phyloP scores from a whole-genome alignment of 768 basidiomycete species.

The Cystoderma amianthinum region DNA sequence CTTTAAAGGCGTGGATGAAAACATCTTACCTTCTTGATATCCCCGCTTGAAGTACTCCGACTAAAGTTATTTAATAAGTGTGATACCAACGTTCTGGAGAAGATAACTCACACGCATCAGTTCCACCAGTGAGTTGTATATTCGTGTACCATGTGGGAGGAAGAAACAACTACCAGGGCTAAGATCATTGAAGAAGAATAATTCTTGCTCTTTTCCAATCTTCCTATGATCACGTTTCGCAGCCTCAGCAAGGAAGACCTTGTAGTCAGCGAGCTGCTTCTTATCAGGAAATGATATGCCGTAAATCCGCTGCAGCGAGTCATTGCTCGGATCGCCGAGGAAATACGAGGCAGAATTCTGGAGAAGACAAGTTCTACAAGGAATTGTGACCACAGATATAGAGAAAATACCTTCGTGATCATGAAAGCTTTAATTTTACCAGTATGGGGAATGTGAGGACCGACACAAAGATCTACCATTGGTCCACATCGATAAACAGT shows the following conservation, averaged over 20 bases:
- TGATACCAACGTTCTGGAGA: constrained; percentile 3
- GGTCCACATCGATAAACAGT: constrained; percentile 99
- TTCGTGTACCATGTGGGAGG: constrained; percentile 93
- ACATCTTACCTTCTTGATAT: constrained; percentile 79
- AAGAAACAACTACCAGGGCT: constrained; percentile 96
- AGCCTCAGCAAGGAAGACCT: constrained; percentile 91
- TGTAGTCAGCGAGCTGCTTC: constrained; percentile 92
- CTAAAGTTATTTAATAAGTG: constrained; percentile 26
- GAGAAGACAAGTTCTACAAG: neutral
- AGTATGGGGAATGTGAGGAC: constrained; percentile 97
- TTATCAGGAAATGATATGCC: constrained; percentile 99
- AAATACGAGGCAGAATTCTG: constrained; percentile 98
- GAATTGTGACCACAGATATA: neutral
- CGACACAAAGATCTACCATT: constrained; percentile 95
- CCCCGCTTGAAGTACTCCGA: constrained; percentile 92
- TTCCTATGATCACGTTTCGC: constrained; percentile 97
- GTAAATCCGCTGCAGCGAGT: constrained; percentile 93
- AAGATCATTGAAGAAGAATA: constrained; percentile 97
- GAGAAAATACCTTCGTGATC: constrained; percentile 73
- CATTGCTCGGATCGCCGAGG: constrained; percentile 88
- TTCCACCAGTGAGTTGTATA: constrained; percentile 91
- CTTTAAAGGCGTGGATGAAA: neutral
- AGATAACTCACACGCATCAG: constrained; percentile 70
- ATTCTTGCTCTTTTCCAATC: constrained; percentile 96
- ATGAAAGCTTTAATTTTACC: constrained; percentile 97